Conservation (phyloP, 202 grass and related monocot species). For the Schoenoplectus triqueter region DNA sequence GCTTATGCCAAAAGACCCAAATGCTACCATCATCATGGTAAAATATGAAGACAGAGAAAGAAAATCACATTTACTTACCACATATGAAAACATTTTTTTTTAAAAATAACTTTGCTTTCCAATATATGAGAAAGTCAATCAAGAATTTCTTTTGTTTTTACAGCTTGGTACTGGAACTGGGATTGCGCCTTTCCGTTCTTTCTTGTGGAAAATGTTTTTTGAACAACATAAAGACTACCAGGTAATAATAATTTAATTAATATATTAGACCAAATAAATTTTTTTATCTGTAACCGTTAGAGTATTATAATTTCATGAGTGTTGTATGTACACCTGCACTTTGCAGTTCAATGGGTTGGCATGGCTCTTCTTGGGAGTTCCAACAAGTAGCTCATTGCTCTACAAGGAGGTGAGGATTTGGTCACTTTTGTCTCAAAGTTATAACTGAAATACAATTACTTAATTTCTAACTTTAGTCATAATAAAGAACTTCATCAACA, state of each 20-base stretch:
- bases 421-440: not conserved
- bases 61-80: not conserved
- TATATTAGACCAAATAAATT: not conserved
- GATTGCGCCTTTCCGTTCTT: slow-evolving; percentile 81
- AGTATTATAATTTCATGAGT: not conserved
- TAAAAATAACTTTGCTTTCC: slow-evolving; percentile 7
- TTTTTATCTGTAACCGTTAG: not conserved
- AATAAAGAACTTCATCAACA: not conserved
- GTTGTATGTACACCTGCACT: not conserved
- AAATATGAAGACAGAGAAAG: not conserved
- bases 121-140: not conserved
- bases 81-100: slow-evolving; percentile 5
- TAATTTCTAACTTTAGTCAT: not conserved
- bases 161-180: slow-evolving; percentile 95
- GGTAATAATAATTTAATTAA: slow-evolving; percentile 42
- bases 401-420: slow-evolving; percentile 69
- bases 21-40: slow-evolving; percentile 89
- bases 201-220: slow-evolving; percentile 99
- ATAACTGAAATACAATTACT: not conserved
- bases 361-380: slow-evolving; percentile 95
- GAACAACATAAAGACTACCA: slow-evolving; percentile 86
- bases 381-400: slow-evolving; percentile 74
- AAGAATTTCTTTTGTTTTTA: not conserved
- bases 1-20: slow-evolving; percentile 98
- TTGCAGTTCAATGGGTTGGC: slow-evolving; percentile 84